Evolutionary conservation across 1,139 yeast species (phyloP).

Genomic region (Ogataea hybrid): DNA sequence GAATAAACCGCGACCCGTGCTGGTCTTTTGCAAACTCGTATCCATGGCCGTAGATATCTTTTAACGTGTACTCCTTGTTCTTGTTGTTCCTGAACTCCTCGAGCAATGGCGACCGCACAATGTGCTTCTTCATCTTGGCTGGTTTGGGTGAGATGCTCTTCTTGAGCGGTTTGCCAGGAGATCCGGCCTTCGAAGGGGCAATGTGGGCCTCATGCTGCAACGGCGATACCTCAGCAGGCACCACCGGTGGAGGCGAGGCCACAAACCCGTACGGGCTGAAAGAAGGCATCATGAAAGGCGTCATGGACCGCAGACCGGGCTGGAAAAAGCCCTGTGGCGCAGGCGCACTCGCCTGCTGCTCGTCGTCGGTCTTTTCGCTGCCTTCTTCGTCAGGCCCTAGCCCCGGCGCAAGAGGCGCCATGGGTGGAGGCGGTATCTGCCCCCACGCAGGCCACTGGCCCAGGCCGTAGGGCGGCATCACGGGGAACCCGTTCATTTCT

Average conservation of each 20-base stretch:
- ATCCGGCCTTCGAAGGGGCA: slow-evolving; percentile 10
- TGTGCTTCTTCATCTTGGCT: slow-evolving; percentile 35
- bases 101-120: slow-evolving; percentile 72
- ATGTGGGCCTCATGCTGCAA: background rate
- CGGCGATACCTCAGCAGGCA: background rate
- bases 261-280: slow-evolving; percentile 49
- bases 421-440: slow-evolving; percentile 19
- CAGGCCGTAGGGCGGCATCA: slow-evolving; percentile 25
- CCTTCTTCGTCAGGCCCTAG: slow-evolving; percentile 2
- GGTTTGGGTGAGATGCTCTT: slow-evolving; percentile 23
- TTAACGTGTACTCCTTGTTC: slow-evolving; percentile 59
- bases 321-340: slow-evolving; percentile 18
- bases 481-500: slow-evolving; percentile 15
- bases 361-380: slow-evolving; percentile 8
- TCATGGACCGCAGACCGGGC: slow-evolving; percentile 25
- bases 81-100: slow-evolving; percentile 82
- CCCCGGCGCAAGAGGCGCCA: slow-evolving; percentile 12
- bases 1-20: slow-evolving; percentile 95
- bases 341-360: background rate
- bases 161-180: slow-evolving; percentile 16
- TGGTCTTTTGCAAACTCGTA: slow-evolving; percentile 94
- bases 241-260: slow-evolving; percentile 30
- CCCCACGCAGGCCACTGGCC: slow-evolving; percentile 19
- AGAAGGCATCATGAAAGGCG: slow-evolving; percentile 48
- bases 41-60: slow-evolving; percentile 83